A percentile compares a stretch with the other conserved stretches of the same genome.
phyloP scores from a whole-genome alignment of 192 early-diverging fungal genomes.

The Linnemannia schmuckeri region DNA sequence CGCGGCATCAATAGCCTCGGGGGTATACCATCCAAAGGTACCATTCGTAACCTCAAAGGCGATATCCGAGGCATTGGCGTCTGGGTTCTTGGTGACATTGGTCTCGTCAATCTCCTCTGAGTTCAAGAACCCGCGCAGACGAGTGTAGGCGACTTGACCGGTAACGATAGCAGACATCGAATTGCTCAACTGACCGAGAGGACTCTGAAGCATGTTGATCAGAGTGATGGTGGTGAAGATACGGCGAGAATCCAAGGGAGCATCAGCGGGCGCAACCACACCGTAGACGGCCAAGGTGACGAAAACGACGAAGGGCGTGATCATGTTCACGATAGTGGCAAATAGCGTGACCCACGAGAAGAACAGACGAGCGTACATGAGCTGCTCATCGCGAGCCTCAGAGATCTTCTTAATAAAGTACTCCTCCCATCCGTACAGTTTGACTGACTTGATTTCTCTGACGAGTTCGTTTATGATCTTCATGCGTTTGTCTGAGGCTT shows the following conservation, averaged over 20 bases:
- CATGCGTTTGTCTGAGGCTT: conserved; percentile 69
- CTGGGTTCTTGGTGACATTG: conserved; percentile 62
- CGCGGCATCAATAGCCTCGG: conserved; percentile 29
- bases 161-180: conserved; percentile 74
- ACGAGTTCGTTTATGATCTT: conserved; percentile 78
- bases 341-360: conserved; percentile 16
- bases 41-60: conserved; percentile 33
- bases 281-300: conserved; percentile 53
- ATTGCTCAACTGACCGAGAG: conserved; percentile 71
- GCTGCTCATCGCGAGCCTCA: conserved; percentile 45
- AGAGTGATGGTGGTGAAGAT: conserved; percentile 83
- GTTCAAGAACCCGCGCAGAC: conserved; percentile 76
- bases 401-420: conserved; percentile 53
- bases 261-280: conserved; percentile 13
- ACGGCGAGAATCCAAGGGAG: conserved; percentile 65
- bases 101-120: conserved; percentile 79
- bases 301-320: conserved; percentile 57
- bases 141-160: conserved; percentile 74
- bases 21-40: conserved; percentile 53
- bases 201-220: conserved; percentile 84
- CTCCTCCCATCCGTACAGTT: conserved; percentile 79
- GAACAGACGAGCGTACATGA: conserved; percentile 37
- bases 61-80: conserved; percentile 2
- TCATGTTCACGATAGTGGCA: conserved; percentile 21
- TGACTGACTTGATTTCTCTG: conserved; percentile 75